Conservation (phyloP, 2,329 filamentous ascomycete species). For the Aspergillus neotritici region DNA sequence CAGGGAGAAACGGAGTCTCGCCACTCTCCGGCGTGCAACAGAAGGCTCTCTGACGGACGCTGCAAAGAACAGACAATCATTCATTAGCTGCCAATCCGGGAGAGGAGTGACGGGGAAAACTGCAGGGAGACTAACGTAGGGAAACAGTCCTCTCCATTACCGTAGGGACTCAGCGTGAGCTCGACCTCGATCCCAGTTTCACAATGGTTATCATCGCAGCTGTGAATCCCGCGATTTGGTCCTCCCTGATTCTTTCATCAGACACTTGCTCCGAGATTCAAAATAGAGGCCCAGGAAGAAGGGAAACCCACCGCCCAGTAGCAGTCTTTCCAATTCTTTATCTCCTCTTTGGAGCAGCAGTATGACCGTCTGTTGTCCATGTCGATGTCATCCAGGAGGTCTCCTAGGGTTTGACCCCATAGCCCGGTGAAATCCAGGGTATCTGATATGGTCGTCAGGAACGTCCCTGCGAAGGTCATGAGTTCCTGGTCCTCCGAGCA, state of each 20-base stretch:
- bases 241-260: no score
- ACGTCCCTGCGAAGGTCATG: slow-evolving; percentile 4
- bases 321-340: slow-evolving; percentile 8
- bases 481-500: slow-evolving; percentile 5
- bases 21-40: slow-evolving; percentile 6
- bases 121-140: not conserved
- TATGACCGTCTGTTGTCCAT: slow-evolving; percentile 1
- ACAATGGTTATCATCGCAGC: slow-evolving; percentile 6
- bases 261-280: no score
- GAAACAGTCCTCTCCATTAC: slow-evolving; percentile 6
- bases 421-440: not conserved
- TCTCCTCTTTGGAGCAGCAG: slow-evolving; percentile 6
- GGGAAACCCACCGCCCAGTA: slow-evolving; percentile 5
- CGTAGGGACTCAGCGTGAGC: not conserved
- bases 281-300: not conserved
- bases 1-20: slow-evolving; percentile 3
- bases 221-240: not conserved
- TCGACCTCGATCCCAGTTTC: not conserved
- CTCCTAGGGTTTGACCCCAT: slow-evolving; percentile 1
- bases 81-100: no score
- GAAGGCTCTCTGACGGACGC: slow-evolving; percentile 5
- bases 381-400: slow-evolving; percentile 1
- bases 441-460: not conserved
- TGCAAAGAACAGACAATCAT: not conserved
- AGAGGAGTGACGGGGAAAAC: no score